phyloP scores from a whole-genome alignment of 1,284 basidiomycete genomes.

The Takashimella koratensis region DNA sequence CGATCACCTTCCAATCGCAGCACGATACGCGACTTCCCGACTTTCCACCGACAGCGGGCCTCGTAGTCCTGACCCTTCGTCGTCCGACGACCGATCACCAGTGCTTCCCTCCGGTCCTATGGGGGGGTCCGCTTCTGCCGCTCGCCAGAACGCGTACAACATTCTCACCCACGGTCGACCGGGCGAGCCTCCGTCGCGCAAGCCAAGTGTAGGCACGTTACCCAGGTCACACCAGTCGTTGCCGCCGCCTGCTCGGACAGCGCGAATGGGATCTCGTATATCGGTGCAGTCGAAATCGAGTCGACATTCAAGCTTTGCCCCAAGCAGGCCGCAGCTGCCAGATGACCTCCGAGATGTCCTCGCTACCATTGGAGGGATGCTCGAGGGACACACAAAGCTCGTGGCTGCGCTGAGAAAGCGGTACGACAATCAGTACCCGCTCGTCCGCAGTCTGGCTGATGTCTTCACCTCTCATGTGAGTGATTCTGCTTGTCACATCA shows the following conservation, averaged over 20 bases:
- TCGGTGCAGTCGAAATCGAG: conserved; percentile 39
- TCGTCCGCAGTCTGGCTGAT: conserved; percentile 84
- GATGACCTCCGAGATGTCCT: conserved; percentile 79
- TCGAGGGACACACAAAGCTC: conserved; percentile 79
- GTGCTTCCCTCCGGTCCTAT: background rate
- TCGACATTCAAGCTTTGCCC: background rate
- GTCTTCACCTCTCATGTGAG: conserved; percentile 88
- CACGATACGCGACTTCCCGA: conserved; percentile 64
- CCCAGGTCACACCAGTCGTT: conserved; percentile 70
- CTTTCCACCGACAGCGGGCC: background rate
- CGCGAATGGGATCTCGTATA: background rate
- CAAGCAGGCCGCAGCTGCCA: conserved; percentile 54
- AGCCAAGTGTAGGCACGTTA: conserved; percentile 10
- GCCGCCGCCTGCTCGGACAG: conserved; percentile 61
- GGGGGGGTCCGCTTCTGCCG: conserved; percentile 3
- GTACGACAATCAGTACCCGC: conserved; percentile 87
- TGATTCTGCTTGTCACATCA: conserved; percentile 23
- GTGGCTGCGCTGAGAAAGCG: conserved; percentile 75
- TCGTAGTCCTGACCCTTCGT: conserved; percentile 3
- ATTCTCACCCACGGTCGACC: conserved; percentile 35
- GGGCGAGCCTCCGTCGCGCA: conserved; percentile 4
- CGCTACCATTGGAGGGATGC: conserved; percentile 77
- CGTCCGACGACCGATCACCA: conserved; percentile 1
- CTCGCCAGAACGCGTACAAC: conserved; percentile 35
- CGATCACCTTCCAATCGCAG: conserved; percentile 82